Conservation (phyloP, 164 flowering plant species). For the Tetrastigma voinierianum region DNA sequence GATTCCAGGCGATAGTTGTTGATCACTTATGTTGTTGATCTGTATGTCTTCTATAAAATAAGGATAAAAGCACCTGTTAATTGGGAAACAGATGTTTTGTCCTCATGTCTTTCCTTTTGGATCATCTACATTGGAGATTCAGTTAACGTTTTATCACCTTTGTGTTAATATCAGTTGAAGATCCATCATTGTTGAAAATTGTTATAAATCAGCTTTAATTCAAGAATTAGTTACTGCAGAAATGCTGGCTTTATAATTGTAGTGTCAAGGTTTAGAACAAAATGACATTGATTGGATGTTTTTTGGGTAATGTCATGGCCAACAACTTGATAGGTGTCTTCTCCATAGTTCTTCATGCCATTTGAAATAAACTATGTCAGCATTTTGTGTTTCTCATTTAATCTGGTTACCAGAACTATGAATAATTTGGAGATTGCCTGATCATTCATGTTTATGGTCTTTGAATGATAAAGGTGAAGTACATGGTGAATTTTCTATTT, state of each 20-base stretch:
- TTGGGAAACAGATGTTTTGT: not conserved
- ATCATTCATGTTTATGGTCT: not conserved
- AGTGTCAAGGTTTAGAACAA: not conserved
- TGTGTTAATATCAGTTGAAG: not conserved
- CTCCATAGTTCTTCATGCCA: not conserved
- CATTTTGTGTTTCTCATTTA: not conserved
- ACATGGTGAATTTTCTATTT: conserved; percentile 82
- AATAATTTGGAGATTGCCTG: not conserved
- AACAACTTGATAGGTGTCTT: not conserved
- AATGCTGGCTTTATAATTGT: not conserved
- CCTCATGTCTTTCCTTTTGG: not conserved
- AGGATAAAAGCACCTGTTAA: not conserved
- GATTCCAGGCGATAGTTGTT: no score
- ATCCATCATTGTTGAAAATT: not conserved
- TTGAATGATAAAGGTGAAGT: conserved; percentile 69
- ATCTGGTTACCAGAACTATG: not conserved
- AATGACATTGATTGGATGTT: not conserved
- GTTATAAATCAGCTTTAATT: no score
- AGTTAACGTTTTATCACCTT: not conserved
- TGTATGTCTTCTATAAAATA: not conserved
- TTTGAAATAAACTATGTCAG: not conserved
- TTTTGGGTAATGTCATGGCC: not conserved
- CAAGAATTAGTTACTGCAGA: not conserved
- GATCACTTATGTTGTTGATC: no score
- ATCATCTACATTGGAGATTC: not conserved